Conservation (phyloP, 306 rosid species). For the Castanea crenata region DNA sequence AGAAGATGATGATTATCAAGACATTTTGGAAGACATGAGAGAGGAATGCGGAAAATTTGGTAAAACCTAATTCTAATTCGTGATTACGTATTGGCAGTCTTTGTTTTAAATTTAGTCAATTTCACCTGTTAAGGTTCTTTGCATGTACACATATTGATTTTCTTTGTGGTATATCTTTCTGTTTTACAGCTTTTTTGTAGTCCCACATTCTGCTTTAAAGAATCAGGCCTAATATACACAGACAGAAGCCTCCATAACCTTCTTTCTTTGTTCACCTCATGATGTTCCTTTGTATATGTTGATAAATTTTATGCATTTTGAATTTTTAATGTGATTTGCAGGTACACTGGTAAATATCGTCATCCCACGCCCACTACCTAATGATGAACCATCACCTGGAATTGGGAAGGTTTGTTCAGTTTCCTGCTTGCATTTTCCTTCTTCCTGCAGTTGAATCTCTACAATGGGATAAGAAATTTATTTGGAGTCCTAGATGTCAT, state of each 20-base stretch:
- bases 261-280: conserved; percentile 35
- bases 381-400: conserved; percentile 63
- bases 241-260: conserved; percentile 75
- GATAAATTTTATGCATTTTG: conserved; percentile 19
- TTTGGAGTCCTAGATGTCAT: neutral
- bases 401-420: conserved; percentile 71
- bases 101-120: neutral
- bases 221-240: conserved; percentile 75
- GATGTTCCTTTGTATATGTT: conserved; percentile 19
- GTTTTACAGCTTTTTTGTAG: conserved; percentile 75
- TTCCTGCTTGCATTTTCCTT: neutral
- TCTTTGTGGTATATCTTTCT: conserved; percentile 52
- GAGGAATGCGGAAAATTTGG: conserved; percentile 93
- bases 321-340: conserved; percentile 34
- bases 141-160: conserved; percentile 37
- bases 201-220: conserved; percentile 76
- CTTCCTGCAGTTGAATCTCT: neutral
- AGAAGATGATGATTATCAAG: conserved; percentile 89
- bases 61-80: conserved; percentile 10
- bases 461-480: neutral
- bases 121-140: conserved; percentile 13
- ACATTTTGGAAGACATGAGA: conserved; percentile 88
- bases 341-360: conserved; percentile 74
- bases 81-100: neutral
- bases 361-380: conserved; percentile 79